Conservation (phyloP, 2,329 filamentous ascomycete species). For the Westerdykella aurantiaca region DNA sequence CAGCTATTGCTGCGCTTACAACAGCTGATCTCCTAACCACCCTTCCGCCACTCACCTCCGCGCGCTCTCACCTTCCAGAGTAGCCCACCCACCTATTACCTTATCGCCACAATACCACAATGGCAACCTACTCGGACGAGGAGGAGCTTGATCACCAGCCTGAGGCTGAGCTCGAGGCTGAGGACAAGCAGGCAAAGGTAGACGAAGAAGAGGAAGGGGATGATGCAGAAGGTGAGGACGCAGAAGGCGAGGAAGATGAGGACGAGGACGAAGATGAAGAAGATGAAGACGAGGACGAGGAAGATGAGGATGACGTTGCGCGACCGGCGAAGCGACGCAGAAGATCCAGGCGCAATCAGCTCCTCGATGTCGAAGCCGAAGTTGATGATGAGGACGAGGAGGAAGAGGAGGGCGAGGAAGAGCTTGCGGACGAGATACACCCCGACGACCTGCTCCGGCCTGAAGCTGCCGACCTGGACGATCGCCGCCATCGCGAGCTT, state of each 20-base stretch:
- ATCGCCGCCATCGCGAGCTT: slow-evolving; percentile 87
- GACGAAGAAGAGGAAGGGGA: slow-evolving; percentile 37
- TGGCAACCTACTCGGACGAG: slow-evolving; percentile 49
- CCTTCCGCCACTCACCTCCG: background rate
- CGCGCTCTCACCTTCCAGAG: slow-evolving; percentile 1
- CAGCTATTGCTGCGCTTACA: background rate
- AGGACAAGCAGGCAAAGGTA: slow-evolving; percentile 47
- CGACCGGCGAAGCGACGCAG: slow-evolving; percentile 75
- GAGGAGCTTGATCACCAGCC: slow-evolving; percentile 87
- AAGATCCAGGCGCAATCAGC: slow-evolving; percentile 69
- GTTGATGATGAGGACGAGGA: slow-evolving; percentile 88
- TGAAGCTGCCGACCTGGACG: slow-evolving; percentile 74
- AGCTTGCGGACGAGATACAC: slow-evolving; percentile 83
- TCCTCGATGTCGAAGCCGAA: slow-evolving; percentile 97
- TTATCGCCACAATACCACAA: background rate
- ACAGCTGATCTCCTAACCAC: background rate
- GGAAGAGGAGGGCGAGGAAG: slow-evolving; percentile 69
- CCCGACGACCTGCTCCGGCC: slow-evolving; percentile 81
- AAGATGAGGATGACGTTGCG: slow-evolving; percentile 36
- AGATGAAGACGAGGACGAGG: slow-evolving; percentile 55
- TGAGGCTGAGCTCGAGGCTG: slow-evolving; percentile 65
- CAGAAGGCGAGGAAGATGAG: slow-evolving; percentile 47
- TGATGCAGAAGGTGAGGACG: slow-evolving; percentile 44
- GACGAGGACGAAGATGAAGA: slow-evolving; percentile 51
- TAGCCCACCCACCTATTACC: background rate